These are phyloP conservation scores for Aspergillus sp. DNA, from an alignment of 2,329 filamentous ascomycete genomes.

Conservation along the genomic window DNA sequence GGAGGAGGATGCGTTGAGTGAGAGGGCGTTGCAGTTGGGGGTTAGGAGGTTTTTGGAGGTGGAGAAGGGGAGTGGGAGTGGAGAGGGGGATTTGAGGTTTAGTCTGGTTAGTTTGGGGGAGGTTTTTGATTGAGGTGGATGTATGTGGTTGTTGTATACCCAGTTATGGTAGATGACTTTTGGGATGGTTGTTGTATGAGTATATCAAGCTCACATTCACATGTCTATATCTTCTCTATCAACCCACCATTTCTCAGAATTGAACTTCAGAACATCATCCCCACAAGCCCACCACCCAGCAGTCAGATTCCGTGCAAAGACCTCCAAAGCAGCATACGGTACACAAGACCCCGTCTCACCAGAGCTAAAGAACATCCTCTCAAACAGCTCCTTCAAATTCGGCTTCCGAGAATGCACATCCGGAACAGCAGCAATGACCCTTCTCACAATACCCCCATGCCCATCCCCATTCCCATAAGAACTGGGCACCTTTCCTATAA, in stretches of 20 bases:
- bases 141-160: not conserved
- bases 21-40: conserved; percentile 73
- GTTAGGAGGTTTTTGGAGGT: conserved; percentile 61
- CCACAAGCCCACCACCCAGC: conserved; percentile 65
- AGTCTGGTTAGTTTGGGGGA: conserved; percentile 64
- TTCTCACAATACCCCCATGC: conserved; percentile 38
- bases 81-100: conserved; percentile 58
- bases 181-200: not conserved
- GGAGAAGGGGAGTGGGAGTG: conserved; percentile 59
- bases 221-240: conserved; percentile 1
- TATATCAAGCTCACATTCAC: not conserved
- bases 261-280: conserved; percentile 64
- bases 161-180: not conserved
- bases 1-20: conserved; percentile 72
- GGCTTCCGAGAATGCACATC: conserved; percentile 68
- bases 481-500: conserved; percentile 42
- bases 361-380: conserved; percentile 45
- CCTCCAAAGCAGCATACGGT: conserved; percentile 56
- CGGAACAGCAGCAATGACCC: conserved; percentile 60
- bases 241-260: conserved; percentile 56
- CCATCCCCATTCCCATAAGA: no score
- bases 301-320: conserved; percentile 63
- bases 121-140: conserved; percentile 48
- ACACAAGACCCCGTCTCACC: conserved; percentile 4
- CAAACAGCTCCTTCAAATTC: conserved; percentile 58